Evolutionary conservation across 108 stramenopile species (phyloP), one percentile per base, ranked within the genome.

Genomic region (Conticribra guillardii): DNA sequence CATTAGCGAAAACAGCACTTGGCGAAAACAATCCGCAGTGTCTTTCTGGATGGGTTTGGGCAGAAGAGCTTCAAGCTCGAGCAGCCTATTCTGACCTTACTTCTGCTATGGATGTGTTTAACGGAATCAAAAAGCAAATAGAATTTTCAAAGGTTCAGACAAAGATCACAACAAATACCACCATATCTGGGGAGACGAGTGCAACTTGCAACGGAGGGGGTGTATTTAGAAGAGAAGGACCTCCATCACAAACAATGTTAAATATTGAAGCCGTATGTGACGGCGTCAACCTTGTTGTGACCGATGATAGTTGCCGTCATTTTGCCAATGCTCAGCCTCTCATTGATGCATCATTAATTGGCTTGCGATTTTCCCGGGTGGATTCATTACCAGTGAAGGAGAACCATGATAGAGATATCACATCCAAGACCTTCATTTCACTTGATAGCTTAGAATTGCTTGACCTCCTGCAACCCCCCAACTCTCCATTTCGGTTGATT

Each of bases 281-380:
- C 37, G 90, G 90, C 26, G 72, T 88, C 49, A 60, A 73, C 53
- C 54, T 91, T 19, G 32, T 80, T 9, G 69, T 91, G 2, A 69
- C 76, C 18, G 91, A 92, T 62, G 87, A 92, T 55, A 85, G 85
- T 60, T 61, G 70, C 19, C 79, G 87, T n/a, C 88, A 88, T 69
- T 92, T 92, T 64, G 73, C 82, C 2, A 73, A 65, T n/a, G 61
- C 74, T 18, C 51, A 51, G 47, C 57, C 51, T 27, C 73, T 53
- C 2, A 21, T 71, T 9, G 62, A 62, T 14, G 30, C 55, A 11
- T 55, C 44, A 31, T 53, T 48, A 17, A 51, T 8, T 55, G 53
- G 48, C 37, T 14, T 41, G 45, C 11, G 65, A 48, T 41, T 23
- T 29, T 60, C 64, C 23, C 64, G 67, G 46, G 57, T 51, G 37